A percentile compares a stretch with the other conserved stretches of the same genome.
These are phyloP conservation scores for Miamiensis avidus DNA, from an alignment of 169 alveolate genomes.

Conservation along the genomic window DNA sequence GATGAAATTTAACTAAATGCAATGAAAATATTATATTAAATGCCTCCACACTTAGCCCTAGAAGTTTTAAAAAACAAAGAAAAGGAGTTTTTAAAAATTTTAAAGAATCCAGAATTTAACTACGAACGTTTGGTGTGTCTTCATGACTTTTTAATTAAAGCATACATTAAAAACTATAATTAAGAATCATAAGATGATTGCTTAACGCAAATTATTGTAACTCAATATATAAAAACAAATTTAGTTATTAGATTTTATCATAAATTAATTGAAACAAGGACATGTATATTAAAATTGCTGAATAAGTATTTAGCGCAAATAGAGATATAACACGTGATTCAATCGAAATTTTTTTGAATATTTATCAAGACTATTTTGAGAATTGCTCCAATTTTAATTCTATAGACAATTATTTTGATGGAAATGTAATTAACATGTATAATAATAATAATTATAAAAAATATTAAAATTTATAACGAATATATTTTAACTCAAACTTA, in stretches of 20 bases:
- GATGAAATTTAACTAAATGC: slow-evolving; percentile 25
- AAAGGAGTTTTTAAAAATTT: slow-evolving; percentile 9
- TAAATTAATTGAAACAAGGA: not conserved
- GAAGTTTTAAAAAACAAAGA: slow-evolving; percentile 15
- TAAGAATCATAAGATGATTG: slow-evolving; percentile 8
- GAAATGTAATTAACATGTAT: not conserved
- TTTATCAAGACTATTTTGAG: slow-evolving; percentile 16
- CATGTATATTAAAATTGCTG: not conserved
- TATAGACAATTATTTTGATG: slow-evolving; percentile 15
- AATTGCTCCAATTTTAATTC: slow-evolving; percentile 22
- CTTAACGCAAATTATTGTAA: not conserved
- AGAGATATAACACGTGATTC: not conserved
- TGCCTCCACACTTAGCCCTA: slow-evolving; percentile 9
- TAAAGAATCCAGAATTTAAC: slow-evolving; percentile 19
- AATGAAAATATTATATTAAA: slow-evolving; percentile 16
- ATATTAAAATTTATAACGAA: not conserved
- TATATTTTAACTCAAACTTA: too few relatives aligned
- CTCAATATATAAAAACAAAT: too few relatives aligned
- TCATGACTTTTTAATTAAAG: slow-evolving; percentile 21
- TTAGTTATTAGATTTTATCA: too few relatives aligned
- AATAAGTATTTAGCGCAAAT: not conserved
- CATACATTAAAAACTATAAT: slow-evolving; percentile 10
- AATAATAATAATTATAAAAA: too few relatives aligned
- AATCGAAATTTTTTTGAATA: slow-evolving; percentile 12
- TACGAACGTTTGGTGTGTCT: slow-evolving; percentile 7